phyloP scores from a whole-genome alignment of 192 early-diverging fungal genomes.

The Coemansia sp. region DNA sequence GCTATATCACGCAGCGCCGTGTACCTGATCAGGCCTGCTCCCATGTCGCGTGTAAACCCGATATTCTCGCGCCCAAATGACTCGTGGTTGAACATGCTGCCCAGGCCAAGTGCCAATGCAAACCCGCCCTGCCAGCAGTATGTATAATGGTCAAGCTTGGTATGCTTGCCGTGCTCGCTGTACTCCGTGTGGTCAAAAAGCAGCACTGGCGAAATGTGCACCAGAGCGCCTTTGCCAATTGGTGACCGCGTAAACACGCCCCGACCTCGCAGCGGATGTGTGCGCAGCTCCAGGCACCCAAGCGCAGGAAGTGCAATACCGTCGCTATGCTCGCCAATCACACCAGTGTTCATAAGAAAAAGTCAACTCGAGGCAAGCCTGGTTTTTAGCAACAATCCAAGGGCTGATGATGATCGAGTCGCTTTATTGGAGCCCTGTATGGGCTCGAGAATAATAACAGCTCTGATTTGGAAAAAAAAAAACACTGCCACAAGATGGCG shows the following conservation, averaged over 20 bases:
- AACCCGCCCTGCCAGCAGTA: constrained; percentile 62
- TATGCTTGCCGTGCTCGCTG: constrained; percentile 56
- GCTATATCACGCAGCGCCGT: constrained; percentile 55
- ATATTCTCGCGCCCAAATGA: constrained; percentile 55
- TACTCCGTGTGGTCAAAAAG: constrained; percentile 59
- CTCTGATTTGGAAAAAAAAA: too few species aligned
- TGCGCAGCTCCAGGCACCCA: constrained; percentile 51
- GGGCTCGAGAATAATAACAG: too few species aligned
- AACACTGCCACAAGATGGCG: too few species aligned
- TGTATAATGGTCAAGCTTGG: constrained; percentile 64
- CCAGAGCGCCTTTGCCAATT: constrained; percentile 43
- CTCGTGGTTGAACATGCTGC: constrained; percentile 68
- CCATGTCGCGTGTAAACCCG: constrained; percentile 61
- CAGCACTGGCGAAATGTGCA: constrained; percentile 62
- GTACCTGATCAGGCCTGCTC: constrained; percentile 57
- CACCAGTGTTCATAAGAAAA: not conserved
- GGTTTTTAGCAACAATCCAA: too few species aligned
- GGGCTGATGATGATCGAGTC: too few species aligned
- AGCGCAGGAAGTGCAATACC: constrained; percentile 13
- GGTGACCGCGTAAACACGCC: constrained; percentile 55
- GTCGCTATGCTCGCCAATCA: not conserved
- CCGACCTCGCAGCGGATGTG: constrained; percentile 56
- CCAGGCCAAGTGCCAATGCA: constrained; percentile 63
- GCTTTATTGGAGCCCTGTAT: too few species aligned
- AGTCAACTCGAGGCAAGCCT: too few species aligned